Percentiles rank a stretch among this genome's conserved stretches.
phyloP scores from a whole-genome alignment of 345 rosid genomes.

The Citrus glauca region DNA sequence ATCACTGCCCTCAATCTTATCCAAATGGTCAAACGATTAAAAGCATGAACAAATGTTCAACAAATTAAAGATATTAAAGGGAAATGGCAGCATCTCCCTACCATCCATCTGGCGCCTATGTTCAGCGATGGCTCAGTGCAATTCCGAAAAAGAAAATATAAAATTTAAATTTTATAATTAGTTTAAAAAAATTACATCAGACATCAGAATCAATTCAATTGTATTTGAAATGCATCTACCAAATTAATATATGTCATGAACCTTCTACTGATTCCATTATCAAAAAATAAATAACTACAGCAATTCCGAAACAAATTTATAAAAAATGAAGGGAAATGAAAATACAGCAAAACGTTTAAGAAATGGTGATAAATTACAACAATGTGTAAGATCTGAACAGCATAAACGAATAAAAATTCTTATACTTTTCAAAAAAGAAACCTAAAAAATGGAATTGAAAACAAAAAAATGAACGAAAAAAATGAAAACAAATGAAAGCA shows the following conservation, averaged over 20 bases:
- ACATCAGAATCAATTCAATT: not conserved
- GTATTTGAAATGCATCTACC: not conserved
- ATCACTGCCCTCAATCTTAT: not conserved
- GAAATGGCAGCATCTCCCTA: not conserved
- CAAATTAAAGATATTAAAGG: conserved; percentile 1
- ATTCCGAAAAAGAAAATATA: not conserved
- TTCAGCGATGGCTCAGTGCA: not conserved
- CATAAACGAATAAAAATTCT: conserved; percentile 18
- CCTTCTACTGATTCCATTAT: not conserved
- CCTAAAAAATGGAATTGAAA: conserved; percentile 3
- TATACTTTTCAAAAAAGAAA: conserved; percentile 6
- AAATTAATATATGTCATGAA: not conserved
- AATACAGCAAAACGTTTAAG: not conserved
- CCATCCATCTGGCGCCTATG: not conserved
- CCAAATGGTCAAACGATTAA: conserved; percentile 11
- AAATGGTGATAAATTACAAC: conserved; percentile 18
- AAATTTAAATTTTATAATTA: not conserved
- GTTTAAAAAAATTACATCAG: not conserved
- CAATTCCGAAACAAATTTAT: not conserved
- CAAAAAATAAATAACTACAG: not conserved
- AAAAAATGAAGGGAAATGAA: not conserved
- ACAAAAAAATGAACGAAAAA: not conserved
- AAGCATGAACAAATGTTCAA: conserved; percentile 6
- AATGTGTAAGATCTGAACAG: conserved; percentile 46
- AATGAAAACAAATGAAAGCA: not conserved